phyloP scores from a whole-genome alignment of 2,329 filamentous ascomycete genomes.

The Chalaropsis thielavioides region DNA sequence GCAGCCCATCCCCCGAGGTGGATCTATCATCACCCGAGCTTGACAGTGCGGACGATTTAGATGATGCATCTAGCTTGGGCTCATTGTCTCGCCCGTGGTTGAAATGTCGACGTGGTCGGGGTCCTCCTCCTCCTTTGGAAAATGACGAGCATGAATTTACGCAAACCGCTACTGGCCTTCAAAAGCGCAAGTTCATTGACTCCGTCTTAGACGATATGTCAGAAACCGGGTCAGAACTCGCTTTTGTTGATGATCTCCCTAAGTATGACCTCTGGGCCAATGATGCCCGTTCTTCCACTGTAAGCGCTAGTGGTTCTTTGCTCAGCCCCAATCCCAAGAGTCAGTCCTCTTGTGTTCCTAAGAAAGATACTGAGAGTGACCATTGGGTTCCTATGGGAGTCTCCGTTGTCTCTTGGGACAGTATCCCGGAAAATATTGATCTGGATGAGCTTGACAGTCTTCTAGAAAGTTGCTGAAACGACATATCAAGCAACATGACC shows the following conservation, averaged over 20 bases:
- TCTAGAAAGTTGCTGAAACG: constrained; percentile 53
- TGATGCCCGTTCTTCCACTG: constrained; percentile 13
- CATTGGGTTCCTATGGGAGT: constrained; percentile 25
- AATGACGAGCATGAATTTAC: constrained; percentile 95
- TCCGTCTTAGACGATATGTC: constrained; percentile 22
- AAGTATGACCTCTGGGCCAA: constrained; percentile 18
- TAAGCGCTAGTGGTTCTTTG: constrained; percentile 26
- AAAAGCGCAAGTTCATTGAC: constrained; percentile 45
- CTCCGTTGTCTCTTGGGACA: constrained; percentile 38
- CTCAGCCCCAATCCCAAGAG: constrained; percentile 19
- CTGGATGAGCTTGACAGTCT: constrained; percentile 86
- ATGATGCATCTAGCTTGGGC: constrained; percentile 36
- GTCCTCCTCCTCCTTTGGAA: constrained; percentile 78
- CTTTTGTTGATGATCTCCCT: constrained; percentile 29
- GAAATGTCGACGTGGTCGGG: constrained; percentile 36
- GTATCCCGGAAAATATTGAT: constrained; percentile 75
- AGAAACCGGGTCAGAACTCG: constrained; percentile 24
- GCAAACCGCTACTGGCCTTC: constrained; percentile 78
- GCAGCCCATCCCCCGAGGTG: constrained; percentile 85
- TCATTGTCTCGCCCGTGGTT: constrained; percentile 33
- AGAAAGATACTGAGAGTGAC: constrained; percentile 30
- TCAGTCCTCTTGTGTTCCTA: constrained; percentile 18
- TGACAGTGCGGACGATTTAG: constrained; percentile 43
- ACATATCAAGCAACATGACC: neutral
- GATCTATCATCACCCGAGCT: constrained; percentile 80